A percentile compares a stretch with the other conserved stretches of the same genome.
phyloP scores from a whole-genome alignment of 306 rosid species.

The Acacia melanoxylon region DNA sequence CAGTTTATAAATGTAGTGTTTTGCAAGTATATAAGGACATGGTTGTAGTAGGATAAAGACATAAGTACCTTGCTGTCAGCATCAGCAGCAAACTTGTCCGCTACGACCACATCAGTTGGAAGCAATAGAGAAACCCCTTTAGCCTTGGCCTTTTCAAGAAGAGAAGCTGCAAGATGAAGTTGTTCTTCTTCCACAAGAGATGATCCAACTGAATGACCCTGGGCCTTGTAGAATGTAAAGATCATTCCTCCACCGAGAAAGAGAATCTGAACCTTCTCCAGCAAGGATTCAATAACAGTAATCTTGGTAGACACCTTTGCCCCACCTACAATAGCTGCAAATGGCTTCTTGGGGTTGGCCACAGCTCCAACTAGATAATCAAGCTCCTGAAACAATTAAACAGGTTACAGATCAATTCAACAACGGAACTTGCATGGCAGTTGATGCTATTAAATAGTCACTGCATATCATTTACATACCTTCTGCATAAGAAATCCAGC shows the following conservation, averaged over 20 bases:
- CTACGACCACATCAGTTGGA: conserved; percentile 67
- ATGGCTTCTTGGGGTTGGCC: conserved; percentile 73
- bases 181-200: conserved; percentile 79
- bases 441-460: background rate
- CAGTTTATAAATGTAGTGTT: background rate
- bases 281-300: conserved; percentile 69
- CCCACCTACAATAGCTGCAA: conserved; percentile 79
- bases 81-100: conserved; percentile 72
- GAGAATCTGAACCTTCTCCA: conserved; percentile 63
- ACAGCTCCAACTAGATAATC: conserved; percentile 78
- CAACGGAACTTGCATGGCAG: background rate
- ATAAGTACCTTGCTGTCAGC: conserved; percentile 61
- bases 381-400: conserved; percentile 56
- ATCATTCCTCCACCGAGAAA: conserved; percentile 80
- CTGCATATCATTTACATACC: conserved; percentile 28
- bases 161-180: conserved; percentile 58
- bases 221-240: conserved; percentile 78
- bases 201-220: conserved; percentile 62
- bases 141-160: conserved; percentile 65
- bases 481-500: conserved; percentile 87
- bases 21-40: background rate
- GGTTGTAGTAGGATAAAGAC: background rate
- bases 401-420: background rate
- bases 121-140: conserved; percentile 73
- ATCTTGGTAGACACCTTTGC: conserved; percentile 76